phyloP scores from a whole-genome alignment of 495 filamentous ascomycete genomes.

The Margaritispora aquatica region DNA sequence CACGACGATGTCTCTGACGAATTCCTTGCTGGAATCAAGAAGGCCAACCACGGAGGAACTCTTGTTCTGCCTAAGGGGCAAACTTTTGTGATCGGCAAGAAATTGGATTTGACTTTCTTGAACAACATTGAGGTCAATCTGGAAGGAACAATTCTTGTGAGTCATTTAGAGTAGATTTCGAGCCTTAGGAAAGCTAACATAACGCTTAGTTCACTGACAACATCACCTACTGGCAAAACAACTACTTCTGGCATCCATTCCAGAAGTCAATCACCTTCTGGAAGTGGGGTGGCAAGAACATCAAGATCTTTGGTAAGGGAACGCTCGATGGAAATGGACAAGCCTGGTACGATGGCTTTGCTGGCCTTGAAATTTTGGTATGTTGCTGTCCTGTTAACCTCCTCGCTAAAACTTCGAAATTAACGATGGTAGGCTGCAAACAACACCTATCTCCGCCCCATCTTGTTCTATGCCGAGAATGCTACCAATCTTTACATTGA shows the following conservation, averaged over 20 bases:
- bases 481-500: slow-evolving; percentile 47
- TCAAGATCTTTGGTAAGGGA: slow-evolving; percentile 34
- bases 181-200: background rate
- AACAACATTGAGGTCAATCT: slow-evolving; percentile 49
- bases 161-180: background rate
- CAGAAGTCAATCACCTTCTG: slow-evolving; percentile 57
- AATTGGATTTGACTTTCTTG: slow-evolving; percentile 49
- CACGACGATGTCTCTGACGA: slow-evolving; percentile 47
- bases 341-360: slow-evolving; percentile 40
- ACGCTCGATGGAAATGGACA: slow-evolving; percentile 44
- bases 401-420: slow-evolving; percentile 27
- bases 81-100: slow-evolving; percentile 49
- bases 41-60: slow-evolving; percentile 48
- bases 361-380: slow-evolving; percentile 39
- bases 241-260: slow-evolving; percentile 50
- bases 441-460: slow-evolving; percentile 48
- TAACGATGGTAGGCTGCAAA: slow-evolving; percentile 33
- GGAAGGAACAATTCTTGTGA: slow-evolving; percentile 41
- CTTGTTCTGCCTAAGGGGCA: slow-evolving; percentile 43
- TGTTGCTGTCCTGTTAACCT: background rate
- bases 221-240: slow-evolving; percentile 51
- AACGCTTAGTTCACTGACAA: slow-evolving; percentile 49
- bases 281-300: slow-evolving; percentile 44
- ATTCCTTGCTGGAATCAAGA: slow-evolving; percentile 43
- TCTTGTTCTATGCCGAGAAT: slow-evolving; percentile 51